Conservation (phyloP, 768 basidiomycete genomes). For the Lentinula edodes region DNA sequence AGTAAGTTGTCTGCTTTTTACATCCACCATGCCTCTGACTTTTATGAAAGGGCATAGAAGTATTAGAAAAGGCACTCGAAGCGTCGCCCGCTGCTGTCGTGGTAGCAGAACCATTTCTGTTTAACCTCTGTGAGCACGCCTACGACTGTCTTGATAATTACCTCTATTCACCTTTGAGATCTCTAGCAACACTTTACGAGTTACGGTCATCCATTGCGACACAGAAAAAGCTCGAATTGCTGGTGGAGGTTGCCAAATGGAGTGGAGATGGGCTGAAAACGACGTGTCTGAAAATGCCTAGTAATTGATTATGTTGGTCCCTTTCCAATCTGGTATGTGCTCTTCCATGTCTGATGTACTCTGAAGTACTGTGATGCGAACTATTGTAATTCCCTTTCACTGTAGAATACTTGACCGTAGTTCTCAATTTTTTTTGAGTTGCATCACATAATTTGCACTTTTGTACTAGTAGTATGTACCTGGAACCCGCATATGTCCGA, state of each 20-base stretch:
- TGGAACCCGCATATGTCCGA: too few relatives aligned
- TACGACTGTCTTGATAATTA: neutral
- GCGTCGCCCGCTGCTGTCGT: constrained; percentile 67
- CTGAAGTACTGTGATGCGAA: too few relatives aligned
- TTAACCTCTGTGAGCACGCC: constrained; percentile 66
- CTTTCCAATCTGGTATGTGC: too few relatives aligned
- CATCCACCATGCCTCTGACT: neutral
- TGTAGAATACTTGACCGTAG: too few relatives aligned
- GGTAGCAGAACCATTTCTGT: constrained; percentile 76
- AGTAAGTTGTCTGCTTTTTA: constrained; percentile 29
- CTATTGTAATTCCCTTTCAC: too few relatives aligned
- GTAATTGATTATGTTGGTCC: constrained; percentile 27
- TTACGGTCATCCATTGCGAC: constrained; percentile 66
- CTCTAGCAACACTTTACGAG: constrained; percentile 75
- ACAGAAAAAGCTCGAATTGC: constrained; percentile 70
- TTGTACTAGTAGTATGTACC: too few relatives aligned
- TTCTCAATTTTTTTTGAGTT: too few relatives aligned
- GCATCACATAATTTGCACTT: too few relatives aligned
- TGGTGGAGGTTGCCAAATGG: constrained; percentile 79
- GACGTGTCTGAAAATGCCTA: constrained; percentile 74
- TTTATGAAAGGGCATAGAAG: constrained; percentile 57
- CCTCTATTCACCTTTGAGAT: neutral
- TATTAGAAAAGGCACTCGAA: constrained; percentile 57
- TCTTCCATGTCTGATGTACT: too few relatives aligned
- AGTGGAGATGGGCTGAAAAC: constrained; percentile 79